Percentiles rank a stretch among this genome's conserved stretches.
Evolutionary conservation across 352 stramenopile genomes (phyloP).

Genomic region (Phytophthora capsici): DNA sequence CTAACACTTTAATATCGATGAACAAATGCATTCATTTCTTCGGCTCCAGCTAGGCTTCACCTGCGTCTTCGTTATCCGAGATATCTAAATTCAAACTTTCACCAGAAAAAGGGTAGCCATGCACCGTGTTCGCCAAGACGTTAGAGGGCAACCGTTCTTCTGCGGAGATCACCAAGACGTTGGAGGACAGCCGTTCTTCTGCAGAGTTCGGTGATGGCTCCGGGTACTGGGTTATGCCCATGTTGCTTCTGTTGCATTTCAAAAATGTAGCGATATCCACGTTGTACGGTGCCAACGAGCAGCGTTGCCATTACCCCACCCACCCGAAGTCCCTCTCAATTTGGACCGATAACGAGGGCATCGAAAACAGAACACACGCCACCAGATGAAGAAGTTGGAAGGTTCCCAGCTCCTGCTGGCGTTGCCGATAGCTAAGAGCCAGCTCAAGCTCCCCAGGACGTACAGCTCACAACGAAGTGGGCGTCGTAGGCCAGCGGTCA

Average conservation of each 20-base stretch:
- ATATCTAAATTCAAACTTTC: too few relatives aligned
- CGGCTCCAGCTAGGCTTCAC: too few relatives aligned
- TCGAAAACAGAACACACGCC: slow-evolving; percentile 4
- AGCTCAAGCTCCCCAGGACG: background rate
- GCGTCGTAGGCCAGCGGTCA: background rate
- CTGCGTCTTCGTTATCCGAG: too few relatives aligned
- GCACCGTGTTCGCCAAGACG: background rate
- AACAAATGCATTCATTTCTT: too few relatives aligned
- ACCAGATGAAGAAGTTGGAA: background rate
- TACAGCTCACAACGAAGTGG: background rate
- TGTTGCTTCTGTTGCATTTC: slow-evolving; percentile 5
- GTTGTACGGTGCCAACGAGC: background rate
- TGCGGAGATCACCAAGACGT: background rate
- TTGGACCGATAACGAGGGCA: slow-evolving; percentile 10
- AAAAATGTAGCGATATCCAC: slow-evolving; percentile 13
- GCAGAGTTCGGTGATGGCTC: slow-evolving; percentile 3
- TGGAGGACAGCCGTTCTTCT: background rate
- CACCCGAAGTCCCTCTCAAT: slow-evolving; percentile 12
- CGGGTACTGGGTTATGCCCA: slow-evolving; percentile 7
- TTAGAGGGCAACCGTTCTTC: background rate
- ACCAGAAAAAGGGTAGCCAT: too few relatives aligned
- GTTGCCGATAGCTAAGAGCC: background rate
- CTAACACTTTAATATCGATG: too few relatives aligned
- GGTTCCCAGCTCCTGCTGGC: background rate
- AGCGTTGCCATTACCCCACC: background rate